These are phyloP conservation scores for Lentithecium fluviatile DNA, from an alignment of 495 filamentous ascomycete genomes.

Conservation along the genomic window DNA sequence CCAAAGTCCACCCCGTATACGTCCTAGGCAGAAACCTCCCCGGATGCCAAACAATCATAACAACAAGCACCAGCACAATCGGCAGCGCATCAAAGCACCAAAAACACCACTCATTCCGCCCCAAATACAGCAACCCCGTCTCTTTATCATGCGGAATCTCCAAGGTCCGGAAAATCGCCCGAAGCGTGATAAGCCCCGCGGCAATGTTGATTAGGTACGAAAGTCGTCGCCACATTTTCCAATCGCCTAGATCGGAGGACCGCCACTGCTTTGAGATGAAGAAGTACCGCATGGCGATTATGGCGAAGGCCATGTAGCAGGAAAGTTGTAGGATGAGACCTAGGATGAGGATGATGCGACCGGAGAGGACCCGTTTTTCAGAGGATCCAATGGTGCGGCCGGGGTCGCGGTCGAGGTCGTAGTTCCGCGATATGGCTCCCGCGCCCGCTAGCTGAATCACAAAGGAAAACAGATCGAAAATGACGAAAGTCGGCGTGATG, in stretches of 20 bases:
- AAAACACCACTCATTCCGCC: constrained; percentile 29
- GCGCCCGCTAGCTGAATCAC: constrained; percentile 26
- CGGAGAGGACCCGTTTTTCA: constrained; percentile 14
- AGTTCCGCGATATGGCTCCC: constrained; percentile 7
- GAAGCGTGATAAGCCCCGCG: constrained; percentile 26
- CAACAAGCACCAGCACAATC: constrained; percentile 10
- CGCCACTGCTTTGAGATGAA: constrained; percentile 13
- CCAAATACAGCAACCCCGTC: constrained; percentile 17
- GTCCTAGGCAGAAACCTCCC: constrained; percentile 22
- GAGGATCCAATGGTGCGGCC: constrained; percentile 18
- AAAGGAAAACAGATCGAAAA: constrained; percentile 26
- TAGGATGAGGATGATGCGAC: constrained; percentile 23
- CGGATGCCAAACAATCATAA: constrained; percentile 17
- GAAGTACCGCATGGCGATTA: constrained; percentile 24
- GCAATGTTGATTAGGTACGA: constrained; percentile 22
- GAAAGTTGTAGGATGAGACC: constrained; percentile 24
- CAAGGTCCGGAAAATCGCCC: constrained; percentile 25
- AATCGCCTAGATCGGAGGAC: constrained; percentile 19
- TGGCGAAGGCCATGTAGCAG: constrained; percentile 26
- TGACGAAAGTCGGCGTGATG: constrained; percentile 29
- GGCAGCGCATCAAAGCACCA: constrained; percentile 28
- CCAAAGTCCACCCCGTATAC: constrained; percentile 17
- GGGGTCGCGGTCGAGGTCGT: constrained; percentile 13
- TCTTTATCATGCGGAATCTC: constrained; percentile 29
- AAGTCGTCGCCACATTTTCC: constrained; percentile 28